These are phyloP conservation scores for Phytopythium litorale DNA, from an alignment of 352 stramenopile genomes.

Conservation along the genomic window DNA sequence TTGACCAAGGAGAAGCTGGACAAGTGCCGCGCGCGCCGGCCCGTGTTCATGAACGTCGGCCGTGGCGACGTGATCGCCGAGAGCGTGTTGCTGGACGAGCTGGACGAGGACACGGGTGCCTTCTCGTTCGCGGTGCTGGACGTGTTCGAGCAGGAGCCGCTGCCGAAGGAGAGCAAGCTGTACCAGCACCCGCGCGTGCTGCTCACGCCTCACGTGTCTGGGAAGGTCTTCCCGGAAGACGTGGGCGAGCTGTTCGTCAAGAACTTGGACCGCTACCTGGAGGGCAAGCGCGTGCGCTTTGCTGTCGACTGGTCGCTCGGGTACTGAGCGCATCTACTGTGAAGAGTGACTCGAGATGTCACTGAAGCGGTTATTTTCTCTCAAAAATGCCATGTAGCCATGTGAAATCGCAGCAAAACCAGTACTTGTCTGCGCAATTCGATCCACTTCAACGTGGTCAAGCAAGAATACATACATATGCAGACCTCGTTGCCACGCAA, in stretches of 20 bases:
- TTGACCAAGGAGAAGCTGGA: conserved; percentile 50
- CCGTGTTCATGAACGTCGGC: conserved; percentile 86
- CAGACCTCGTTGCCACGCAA: neutral
- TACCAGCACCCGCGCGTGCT: conserved; percentile 64
- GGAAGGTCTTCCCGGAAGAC: conserved; percentile 64
- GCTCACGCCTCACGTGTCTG: conserved; percentile 81
- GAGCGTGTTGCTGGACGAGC: conserved; percentile 42
- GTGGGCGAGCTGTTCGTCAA: conserved; percentile 73
- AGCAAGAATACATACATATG: neutral
- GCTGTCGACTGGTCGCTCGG: conserved; percentile 44
- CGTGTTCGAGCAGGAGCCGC: conserved; percentile 56
- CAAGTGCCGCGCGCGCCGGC: conserved; percentile 36
- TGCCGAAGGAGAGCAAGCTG: conserved; percentile 43
- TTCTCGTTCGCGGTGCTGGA: conserved; percentile 66
- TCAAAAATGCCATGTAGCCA: neutral
- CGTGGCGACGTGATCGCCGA: conserved; percentile 80
- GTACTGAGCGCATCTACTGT: conserved; percentile 25
- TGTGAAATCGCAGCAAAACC: neutral
- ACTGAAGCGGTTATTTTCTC: neutral
- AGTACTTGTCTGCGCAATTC: neutral
- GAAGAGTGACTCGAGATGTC: neutral
- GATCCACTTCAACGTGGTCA: neutral
- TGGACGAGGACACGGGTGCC: conserved; percentile 41
- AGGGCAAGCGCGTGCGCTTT: conserved; percentile 30
- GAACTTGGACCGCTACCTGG: conserved; percentile 40